phyloP scores from a whole-genome alignment of 2,329 filamentous ascomycete genomes.

The Penicillium hesseltinei region DNA sequence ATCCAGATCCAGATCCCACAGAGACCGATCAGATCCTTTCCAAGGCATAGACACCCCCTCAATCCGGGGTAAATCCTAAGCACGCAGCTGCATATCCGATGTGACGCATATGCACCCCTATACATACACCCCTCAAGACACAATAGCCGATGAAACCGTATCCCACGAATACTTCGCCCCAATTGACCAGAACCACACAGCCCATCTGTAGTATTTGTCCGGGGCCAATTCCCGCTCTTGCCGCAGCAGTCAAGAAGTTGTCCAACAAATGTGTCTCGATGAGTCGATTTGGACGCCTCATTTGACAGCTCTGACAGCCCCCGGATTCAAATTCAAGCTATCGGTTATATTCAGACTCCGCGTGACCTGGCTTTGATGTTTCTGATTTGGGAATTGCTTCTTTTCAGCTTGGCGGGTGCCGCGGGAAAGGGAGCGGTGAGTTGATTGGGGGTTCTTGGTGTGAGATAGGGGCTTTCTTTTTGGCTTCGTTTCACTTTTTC shows the following conservation, averaged over 20 bases:
- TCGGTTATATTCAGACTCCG: not conserved
- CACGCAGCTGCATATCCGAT: not conserved
- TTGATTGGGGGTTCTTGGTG: too few relatives aligned
- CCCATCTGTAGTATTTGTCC: not conserved
- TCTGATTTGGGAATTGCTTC: too few relatives aligned
- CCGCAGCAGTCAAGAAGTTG: conserved; percentile 5
- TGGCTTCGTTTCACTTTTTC: not conserved
- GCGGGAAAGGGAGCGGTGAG: too few relatives aligned
- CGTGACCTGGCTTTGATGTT: too few relatives aligned
- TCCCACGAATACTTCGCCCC: too few relatives aligned
- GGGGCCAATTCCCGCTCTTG: not conserved
- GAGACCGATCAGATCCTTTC: not conserved
- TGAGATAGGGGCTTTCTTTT: too few relatives aligned
- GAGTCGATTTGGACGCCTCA: conserved; percentile 2
- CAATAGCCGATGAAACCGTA: not conserved
- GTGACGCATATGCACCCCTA: not conserved
- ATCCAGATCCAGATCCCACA: not conserved
- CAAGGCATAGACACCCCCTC: not conserved
- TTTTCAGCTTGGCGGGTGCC: too few relatives aligned
- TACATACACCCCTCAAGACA: not conserved
- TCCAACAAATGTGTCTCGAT: conserved; percentile 3
- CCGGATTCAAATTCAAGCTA: not conserved
- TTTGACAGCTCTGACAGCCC: not conserved
- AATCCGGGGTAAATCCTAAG: not conserved
- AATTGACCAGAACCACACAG: not conserved